Base-by-base conservation (phyloP, 2,329 filamentous ascomycete genomes). In the Ceratocystis destructans region DNA sequence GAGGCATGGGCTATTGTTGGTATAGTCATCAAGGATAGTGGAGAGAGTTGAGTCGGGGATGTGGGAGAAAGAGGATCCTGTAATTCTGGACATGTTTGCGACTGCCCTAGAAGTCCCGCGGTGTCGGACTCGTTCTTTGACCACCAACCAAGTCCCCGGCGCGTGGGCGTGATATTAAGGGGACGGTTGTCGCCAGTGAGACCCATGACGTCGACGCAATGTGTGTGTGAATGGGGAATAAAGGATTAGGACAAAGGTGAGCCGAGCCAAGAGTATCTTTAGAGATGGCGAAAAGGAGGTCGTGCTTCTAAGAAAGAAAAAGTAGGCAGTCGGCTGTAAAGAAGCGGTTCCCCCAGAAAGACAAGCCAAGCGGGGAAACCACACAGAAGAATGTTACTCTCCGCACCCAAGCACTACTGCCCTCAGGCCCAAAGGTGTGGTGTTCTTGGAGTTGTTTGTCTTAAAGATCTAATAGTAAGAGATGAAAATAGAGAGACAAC, bases 1-100 rank as follows among this genome's bases (percentile, higher is more conserved):
- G 50, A 46, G 6, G 55, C 37, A 15, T 41, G 61, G 70, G 8
- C 69, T 69, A 25, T 70, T 57, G 78, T 75, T 4, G 79, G 76
- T 72, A 81, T 75, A 62, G 77, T 76, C 2, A 79, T 77, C 1
- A 77, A 72, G 48, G 77, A 76, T 68, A 82, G 66, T 3, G 62
- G 48, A n/a, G 62, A 45, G 8, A 64, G 22, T 12, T 20, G 31
- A n/a, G 25, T 57, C 7, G 57, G 55, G n/a, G 44, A 62, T 15
- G 53, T n/a, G 3, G 65, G 62, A 20, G 71, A 48, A 70, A 72
- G 37, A 70, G 66, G 64, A 57, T 68, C 33, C 55, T 37, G 28
- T n/a, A 8, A 20, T 10, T 59, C 28, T 33, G 55, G n/a, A 33
- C 28, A 28, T 28, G 25, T 4, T 37, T 59, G 28, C 3, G 17